A percentile compares a stretch with the other conserved stretches of the same genome.
Conservation (phyloP, 305 asterid species). For the Solanum hybrid region DNA sequence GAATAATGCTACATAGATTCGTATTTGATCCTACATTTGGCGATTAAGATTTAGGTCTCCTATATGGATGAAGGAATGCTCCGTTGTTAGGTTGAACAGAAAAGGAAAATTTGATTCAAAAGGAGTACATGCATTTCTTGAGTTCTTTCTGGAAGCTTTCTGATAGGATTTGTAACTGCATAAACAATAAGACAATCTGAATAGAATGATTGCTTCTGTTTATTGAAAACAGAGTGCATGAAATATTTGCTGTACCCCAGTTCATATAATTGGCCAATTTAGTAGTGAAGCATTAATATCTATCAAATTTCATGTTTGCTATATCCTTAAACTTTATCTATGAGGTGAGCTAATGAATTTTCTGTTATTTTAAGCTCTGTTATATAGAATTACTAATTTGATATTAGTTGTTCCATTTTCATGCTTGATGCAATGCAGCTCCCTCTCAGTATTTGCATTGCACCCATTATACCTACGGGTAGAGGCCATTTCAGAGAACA, state of each 20-base stretch:
- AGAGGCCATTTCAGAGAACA: slow-evolving; percentile 60
- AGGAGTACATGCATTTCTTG: neutral
- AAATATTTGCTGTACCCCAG: neutral
- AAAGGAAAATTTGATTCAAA: neutral
- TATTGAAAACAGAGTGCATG: neutral
- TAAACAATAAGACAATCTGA: neutral
- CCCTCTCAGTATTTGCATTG: slow-evolving; percentile 94
- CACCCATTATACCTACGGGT: slow-evolving; percentile 95
- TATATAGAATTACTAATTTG: neutral
- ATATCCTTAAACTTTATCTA: neutral
- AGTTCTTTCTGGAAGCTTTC: neutral
- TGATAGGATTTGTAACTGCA: neutral
- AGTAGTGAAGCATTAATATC: neutral
- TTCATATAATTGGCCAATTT: neutral
- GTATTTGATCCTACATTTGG: neutral
- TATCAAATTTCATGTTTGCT: neutral
- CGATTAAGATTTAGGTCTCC: neutral
- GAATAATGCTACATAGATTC: neutral
- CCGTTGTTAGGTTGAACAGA: neutral
- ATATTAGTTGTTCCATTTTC: neutral
- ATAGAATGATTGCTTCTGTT: neutral
- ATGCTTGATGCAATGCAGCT: slow-evolving; percentile 40
- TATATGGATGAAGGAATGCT: neutral
- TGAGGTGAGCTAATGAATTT: neutral
- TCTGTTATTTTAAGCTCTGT: neutral